Evolutionary conservation across 2,329 filamentous ascomycete genomes (phyloP).

Genomic region (Emergomyces pasteurianus): DNA sequence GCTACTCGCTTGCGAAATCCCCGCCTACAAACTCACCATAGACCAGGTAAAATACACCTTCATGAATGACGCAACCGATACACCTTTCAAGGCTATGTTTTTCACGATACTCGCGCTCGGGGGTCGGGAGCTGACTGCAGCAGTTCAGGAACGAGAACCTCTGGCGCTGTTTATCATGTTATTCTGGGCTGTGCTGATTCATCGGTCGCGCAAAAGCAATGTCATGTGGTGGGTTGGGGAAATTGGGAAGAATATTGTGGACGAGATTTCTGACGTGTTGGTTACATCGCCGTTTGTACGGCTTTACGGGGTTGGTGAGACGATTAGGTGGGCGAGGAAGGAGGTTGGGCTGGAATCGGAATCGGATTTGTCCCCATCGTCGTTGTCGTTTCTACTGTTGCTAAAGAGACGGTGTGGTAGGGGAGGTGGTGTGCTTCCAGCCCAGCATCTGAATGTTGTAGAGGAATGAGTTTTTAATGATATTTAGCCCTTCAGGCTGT

Average conservation of each 20-base stretch:
- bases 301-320: neutral
- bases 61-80: neutral
- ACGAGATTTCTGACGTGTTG: neutral
- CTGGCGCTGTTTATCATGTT: conserved; percentile 11
- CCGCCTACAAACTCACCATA: neutral
- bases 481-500: neutral
- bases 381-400: neutral
- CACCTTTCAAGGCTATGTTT: conserved; percentile 5
- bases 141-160: conserved; percentile 7
- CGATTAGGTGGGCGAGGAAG: neutral
- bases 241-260: neutral
- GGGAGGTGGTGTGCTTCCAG: neutral
- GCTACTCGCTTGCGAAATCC: neutral
- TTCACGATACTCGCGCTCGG: conserved; percentile 11
- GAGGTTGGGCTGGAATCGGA: neutral
- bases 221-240: neutral
- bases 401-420: neutral
- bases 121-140: conserved; percentile 10
- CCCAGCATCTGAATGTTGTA: neutral
- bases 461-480: neutral
- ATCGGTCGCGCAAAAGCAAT: conserved; percentile 2
- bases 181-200: conserved; percentile 12
- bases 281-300: neutral
- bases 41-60: neutral
- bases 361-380: neutral